phyloP scores from a whole-genome alignment of 1,284 basidiomycete species.

The Cryptococcus neoformans region DNA sequence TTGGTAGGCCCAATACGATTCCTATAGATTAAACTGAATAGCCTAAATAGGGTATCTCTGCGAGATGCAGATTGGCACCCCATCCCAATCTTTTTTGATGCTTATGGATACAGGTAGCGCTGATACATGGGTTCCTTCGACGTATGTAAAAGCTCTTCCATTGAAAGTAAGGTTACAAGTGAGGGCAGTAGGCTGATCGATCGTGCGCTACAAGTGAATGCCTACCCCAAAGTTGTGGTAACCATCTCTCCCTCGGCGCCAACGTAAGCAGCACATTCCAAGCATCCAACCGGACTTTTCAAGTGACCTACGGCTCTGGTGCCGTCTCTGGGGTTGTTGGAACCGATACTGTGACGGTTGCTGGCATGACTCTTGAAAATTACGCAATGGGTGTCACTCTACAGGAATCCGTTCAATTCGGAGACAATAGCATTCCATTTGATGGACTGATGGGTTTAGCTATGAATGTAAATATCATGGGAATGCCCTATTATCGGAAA shows the following conservation, averaged over 20 bases:
- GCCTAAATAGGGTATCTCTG: constrained; percentile 58
- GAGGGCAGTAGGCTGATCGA: no score
- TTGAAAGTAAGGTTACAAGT: no score
- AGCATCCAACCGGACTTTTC: constrained; percentile 58
- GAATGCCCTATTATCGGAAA: constrained; percentile 19
- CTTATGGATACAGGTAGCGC: constrained; percentile 84
- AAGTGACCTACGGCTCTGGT: constrained; percentile 75
- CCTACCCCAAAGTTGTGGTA: constrained; percentile 47
- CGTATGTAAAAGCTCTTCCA: constrained; percentile 7
- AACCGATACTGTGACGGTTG: constrained; percentile 65
- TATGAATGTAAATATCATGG: constrained; percentile 54
- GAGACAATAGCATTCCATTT: constrained; percentile 55
- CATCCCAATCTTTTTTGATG: constrained; percentile 65
- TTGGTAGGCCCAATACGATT: constrained; percentile 7
- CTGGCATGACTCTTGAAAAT: constrained; percentile 59
- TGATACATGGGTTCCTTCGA: constrained; percentile 72
- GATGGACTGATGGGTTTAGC: constrained; percentile 85
- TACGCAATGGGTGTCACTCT: constrained; percentile 67
- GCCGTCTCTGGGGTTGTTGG: constrained; percentile 64
- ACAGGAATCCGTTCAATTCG: constrained; percentile 23
- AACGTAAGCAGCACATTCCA: constrained; percentile 26
- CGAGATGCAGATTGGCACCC: constrained; percentile 71
- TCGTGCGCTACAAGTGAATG: background rate
- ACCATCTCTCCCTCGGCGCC: constrained; percentile 66
- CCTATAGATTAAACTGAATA: background rate